Evolutionary conservation across 306 rosid genomes (phyloP), one percentile per base, ranked within the genome.

Genomic region (Sindora glabra): DNA sequence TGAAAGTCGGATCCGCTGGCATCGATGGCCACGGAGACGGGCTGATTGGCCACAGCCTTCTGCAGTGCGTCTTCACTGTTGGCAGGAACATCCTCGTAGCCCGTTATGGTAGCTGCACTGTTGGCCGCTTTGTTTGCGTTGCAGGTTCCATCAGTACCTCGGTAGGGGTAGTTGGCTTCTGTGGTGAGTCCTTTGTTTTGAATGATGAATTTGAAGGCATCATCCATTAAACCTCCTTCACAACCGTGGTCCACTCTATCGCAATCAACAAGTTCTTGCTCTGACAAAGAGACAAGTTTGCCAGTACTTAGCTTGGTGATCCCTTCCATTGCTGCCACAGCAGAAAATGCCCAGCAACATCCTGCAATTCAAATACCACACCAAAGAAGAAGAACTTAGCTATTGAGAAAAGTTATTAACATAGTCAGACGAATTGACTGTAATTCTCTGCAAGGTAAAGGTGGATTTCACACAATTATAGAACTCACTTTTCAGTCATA

Each of bases 181-280:
- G 71, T 72, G 56, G 38, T 56, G 2, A 80, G 69, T 45, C 77
- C 77, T 7, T 58, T 24, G n/a, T n/a, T n/a, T n/a, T n/a, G n/a
- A n/a, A n/a, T n/a, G 19, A 80, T 65, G 72, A 68, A 80, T 62
- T 68, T 42, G 68, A 80, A 80, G 48, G 81, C 85, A 44, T 48
- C 41, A 8, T 80, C 85, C 68, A 70, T 67, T 6, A 64, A 44
- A 29, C 70, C 77, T n/a, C 15, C 85, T 0, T 38, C 57, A 17
- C 85, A 78, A 18, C 85, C 82, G 39, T 62, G 70, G 42, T 78
- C 79, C 1, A 9, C n/a, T n/a, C n/a, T 64, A 34, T 79, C 84
- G 39, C 85, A 76, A 25, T 82, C 82, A 29, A 75, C 75, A 39
- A 78, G 56, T 64, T 82, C 73, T 62, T 82, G 84, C 57, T 77